Evolutionary conservation across 192 early-diverging fungal genomes (phyloP), one percentile per base, ranked within the genome.

Genomic region (Geranomyces michiganensis): DNA sequence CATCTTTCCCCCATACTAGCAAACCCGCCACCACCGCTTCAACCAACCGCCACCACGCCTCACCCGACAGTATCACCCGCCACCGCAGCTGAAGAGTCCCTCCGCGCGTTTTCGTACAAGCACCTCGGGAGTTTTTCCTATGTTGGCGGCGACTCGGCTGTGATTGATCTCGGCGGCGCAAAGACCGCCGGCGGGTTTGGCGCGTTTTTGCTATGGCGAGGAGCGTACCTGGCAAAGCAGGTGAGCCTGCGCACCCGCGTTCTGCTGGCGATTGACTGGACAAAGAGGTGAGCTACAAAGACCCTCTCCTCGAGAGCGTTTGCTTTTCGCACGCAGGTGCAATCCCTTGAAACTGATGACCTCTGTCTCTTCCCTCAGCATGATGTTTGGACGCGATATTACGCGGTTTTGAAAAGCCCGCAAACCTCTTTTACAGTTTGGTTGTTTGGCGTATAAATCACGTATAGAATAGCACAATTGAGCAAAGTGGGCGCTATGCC

Each of bases 61-160:
- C 51, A 53, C n/a, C 51, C 19, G 15, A 53, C 4, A 26, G 15
- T 53, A 3, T 53, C 51, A 15, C 10, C 21, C 51, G 51, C 51
- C 3, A 14, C 19, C 15, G 29, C 31, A 33, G 58, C 31, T 7
- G 58, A 60, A 43, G 22, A 47, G 29, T 10, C 49, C 45, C 48
- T 74, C 2, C 62, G 29, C 29, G 65, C 70, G 0, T 82, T 82
- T 65, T 6, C 15, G 3, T 82, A 82, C 65, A 48, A 70, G 13
- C 81, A 82, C 62, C 41, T 82, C 7, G 81, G 81, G 7, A 53
- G 27, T 24, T 80, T 82, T 56, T 78, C 76, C 8, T 80, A 80
- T 56, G 67, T 82, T 26, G 81, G 81, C 29, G 75, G 65, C 19
- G 74, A 75, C 17, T 14, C 30, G 6, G 81, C 81, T 6, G 81